phyloP scores from a whole-genome alignment of 2,329 filamentous ascomycete genomes.

The Lasiodiplodia hormozganensis region DNA sequence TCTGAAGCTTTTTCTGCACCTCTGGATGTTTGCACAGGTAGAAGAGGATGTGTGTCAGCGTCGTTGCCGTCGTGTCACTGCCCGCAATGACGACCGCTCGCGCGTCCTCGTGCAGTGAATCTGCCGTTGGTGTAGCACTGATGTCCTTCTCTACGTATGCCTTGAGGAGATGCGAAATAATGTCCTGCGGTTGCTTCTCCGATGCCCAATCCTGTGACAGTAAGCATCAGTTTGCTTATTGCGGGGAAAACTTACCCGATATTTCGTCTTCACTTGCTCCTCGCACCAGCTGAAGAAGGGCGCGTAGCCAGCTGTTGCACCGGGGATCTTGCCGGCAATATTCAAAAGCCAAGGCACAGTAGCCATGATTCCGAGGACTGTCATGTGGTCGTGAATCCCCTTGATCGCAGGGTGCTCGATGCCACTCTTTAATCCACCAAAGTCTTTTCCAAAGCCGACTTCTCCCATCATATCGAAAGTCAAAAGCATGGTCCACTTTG shows the following conservation, averaged over 20 bases:
- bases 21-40: slow-evolving; percentile 42
- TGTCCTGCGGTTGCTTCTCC: slow-evolving; percentile 43
- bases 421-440: slow-evolving; percentile 44
- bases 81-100: slow-evolving; percentile 45
- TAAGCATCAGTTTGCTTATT: neutral
- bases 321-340: slow-evolving; percentile 41
- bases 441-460: slow-evolving; percentile 50
- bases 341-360: slow-evolving; percentile 48
- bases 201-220: slow-evolving; percentile 33
- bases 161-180: slow-evolving; percentile 51
- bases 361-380: slow-evolving; percentile 40
- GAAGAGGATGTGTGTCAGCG: slow-evolving; percentile 41
- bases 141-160: slow-evolving; percentile 46
- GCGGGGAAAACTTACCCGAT: slow-evolving; percentile 34
- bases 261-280: slow-evolving; percentile 40
- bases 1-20: slow-evolving; percentile 42
- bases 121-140: slow-evolving; percentile 42
- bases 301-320: slow-evolving; percentile 37
- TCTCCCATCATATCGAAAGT: slow-evolving; percentile 60
- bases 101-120: slow-evolving; percentile 43
- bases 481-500: slow-evolving; percentile 48
- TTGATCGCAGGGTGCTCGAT: slow-evolving; percentile 43
- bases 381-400: slow-evolving; percentile 46
- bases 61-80: slow-evolving; percentile 47
- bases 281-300: slow-evolving; percentile 42